Base-by-base conservation (phyloP, 805 yeast genomes). In the Saccharomycopsis schoenii region DNA sequence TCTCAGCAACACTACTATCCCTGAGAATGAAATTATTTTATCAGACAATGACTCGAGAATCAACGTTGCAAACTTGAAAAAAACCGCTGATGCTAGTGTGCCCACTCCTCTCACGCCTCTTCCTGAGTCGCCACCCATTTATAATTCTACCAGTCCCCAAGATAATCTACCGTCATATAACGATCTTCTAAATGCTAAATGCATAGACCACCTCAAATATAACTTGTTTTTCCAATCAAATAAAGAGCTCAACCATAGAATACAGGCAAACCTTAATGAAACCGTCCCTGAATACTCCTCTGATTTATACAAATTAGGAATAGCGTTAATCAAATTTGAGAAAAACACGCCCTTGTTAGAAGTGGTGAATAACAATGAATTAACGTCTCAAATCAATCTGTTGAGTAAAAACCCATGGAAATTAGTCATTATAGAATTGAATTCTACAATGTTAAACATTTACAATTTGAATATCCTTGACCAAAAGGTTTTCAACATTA, bases 211-310 rank as follows among this genome's bases (percentile, higher is more conserved):
- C 6, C 37, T 6, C 24, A 36, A 59, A 24, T 24, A 57, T 34
- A 57, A 50, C 41, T 37, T 63, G 14, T 64, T 64, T 56, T 64
- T 51, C 61, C 41, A 64, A 61, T 39, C 57, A 58, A n/a, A 21
- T 17, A 3, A 52, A 47, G 41, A 15, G 41, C 2, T 15, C 56
- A 47, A 47, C 21, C 52, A 47, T 21, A 47, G 52, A 47, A n/a
- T 47, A 47, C 52, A 47, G 6, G 34, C 52, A 21, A 47, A 47
- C n/a, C 29, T 21, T 11, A 15, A 24, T 21, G 52, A 47, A 12
- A 61, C 62, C 47, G 40, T 62, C 17, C 66, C 66, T 10, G 40
- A 29, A 10, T 64, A 64, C 25, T 11, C 57, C 12, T 60, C 66
- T 2, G 43, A 61, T n/a, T 41, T 43, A 34, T 64, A 64, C 42